Conservation (phyloP, 306 rosid genomes). For the Canavalia ensiformis region DNA sequence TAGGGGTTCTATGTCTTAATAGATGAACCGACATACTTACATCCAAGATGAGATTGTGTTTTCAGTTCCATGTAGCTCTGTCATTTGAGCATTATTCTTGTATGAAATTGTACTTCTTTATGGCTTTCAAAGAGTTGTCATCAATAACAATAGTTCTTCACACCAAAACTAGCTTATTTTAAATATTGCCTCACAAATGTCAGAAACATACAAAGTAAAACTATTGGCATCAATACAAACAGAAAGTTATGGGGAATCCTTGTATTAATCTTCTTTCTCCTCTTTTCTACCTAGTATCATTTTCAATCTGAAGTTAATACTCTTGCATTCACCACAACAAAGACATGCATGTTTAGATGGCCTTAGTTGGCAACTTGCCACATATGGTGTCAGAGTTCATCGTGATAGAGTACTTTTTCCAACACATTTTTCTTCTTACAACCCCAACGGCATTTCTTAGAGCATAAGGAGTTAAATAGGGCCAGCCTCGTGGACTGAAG, state of each 20-base stretch:
- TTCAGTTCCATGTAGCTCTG: slow-evolving; percentile 30
- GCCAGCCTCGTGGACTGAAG: slow-evolving; percentile 83
- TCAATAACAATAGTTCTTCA: neutral
- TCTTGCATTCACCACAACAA: slow-evolving; percentile 6
- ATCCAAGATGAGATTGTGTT: slow-evolving; percentile 43
- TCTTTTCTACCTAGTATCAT: slow-evolving; percentile 26
- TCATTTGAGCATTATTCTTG: slow-evolving; percentile 29
- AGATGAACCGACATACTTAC: slow-evolving; percentile 22
- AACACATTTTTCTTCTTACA: slow-evolving; percentile 70
- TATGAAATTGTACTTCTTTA: slow-evolving; percentile 25
- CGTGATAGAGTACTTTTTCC: slow-evolving; percentile 49
- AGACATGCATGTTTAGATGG: slow-evolving; percentile 30
- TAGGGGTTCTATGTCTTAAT: slow-evolving; percentile 6
- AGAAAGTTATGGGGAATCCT: slow-evolving; percentile 12
- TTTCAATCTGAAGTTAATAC: slow-evolving; percentile 37
- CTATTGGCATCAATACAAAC: slow-evolving; percentile 40
- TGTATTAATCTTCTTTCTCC: slow-evolving; percentile 33
- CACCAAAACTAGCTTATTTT: slow-evolving; percentile 42
- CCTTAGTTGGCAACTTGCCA: neutral
- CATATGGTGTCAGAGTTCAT: slow-evolving; percentile 56
- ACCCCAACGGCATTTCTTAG: slow-evolving; percentile 86
- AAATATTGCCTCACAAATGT: slow-evolving; percentile 29
- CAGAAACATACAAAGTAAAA: slow-evolving; percentile 37
- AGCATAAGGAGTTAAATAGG: slow-evolving; percentile 77
- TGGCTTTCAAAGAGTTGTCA: slow-evolving; percentile 32